These are phyloP conservation scores for Orbilia brochopaga DNA, from an alignment of 2,329 filamentous ascomycete genomes.

Conservation along the genomic window DNA sequence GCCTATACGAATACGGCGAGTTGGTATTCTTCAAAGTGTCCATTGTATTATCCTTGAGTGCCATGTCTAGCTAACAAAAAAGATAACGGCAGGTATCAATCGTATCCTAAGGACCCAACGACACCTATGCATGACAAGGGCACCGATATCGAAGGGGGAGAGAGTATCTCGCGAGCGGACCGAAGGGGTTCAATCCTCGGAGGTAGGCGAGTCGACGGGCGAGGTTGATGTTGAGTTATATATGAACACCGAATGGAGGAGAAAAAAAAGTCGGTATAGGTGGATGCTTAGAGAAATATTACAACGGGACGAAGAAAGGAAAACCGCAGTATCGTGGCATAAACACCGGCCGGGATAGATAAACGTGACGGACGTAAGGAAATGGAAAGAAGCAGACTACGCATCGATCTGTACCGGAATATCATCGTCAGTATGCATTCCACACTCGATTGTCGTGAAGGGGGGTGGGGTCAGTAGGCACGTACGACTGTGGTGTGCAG, in stretches of 20 bases:
- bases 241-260: slow-evolving; percentile 51
- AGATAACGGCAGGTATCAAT: background rate
- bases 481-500: slow-evolving; percentile 84
- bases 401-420: slow-evolving; percentile 27
- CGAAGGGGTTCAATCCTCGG: no score
- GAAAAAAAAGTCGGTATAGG: slow-evolving; percentile 18
- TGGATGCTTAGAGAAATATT: slow-evolving; percentile 38
- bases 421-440: slow-evolving; percentile 3
- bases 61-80: background rate
- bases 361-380: slow-evolving; percentile 21
- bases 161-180: no score
- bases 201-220: background rate
- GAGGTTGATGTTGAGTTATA: slow-evolving; percentile 17
- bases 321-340: slow-evolving; percentile 18
- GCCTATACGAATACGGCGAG: no score
- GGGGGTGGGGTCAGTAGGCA: slow-evolving; percentile 1
- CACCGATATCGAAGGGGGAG: no score
- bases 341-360: slow-evolving; percentile 45
- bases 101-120: background rate
- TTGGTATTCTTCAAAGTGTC: background rate
- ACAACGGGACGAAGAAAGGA: slow-evolving; percentile 31
- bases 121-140: no score
- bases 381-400: slow-evolving; percentile 25
- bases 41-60: background rate
- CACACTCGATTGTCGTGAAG: background rate